A percentile compares a stretch with the other conserved stretches of the same genome.
Conservation (phyloP, 1,284 basidiomycete genomes). For the Caloboletus inedulis region DNA sequence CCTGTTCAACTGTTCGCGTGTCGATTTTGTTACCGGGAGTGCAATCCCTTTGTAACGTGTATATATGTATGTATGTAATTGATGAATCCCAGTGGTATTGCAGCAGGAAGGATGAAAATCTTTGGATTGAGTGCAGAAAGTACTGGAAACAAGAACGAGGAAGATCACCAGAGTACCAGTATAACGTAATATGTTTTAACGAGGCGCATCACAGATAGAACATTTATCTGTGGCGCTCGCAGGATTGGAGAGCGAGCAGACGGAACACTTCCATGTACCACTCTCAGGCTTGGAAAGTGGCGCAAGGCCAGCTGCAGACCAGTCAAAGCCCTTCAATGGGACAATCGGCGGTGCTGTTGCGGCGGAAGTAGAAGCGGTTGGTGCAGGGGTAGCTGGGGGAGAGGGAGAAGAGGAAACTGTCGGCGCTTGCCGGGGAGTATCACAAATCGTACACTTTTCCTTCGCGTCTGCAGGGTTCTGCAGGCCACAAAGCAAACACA, state of each 20-base stretch:
- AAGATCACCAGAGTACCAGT: slow-evolving; percentile 14
- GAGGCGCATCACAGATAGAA: slow-evolving; percentile 39
- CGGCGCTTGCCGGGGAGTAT: slow-evolving; percentile 34
- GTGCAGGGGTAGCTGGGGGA: slow-evolving; percentile 4
- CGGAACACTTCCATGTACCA: slow-evolving; percentile 43
- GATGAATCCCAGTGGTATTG: background rate
- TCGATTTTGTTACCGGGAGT: background rate
- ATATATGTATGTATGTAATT: slow-evolving; percentile 8
- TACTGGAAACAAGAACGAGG: slow-evolving; percentile 8
- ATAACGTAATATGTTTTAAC: slow-evolving; percentile 21
- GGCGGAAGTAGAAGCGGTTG: background rate
- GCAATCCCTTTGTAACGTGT: background rate
- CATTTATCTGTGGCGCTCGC: slow-evolving; percentile 37
- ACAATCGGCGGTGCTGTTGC: slow-evolving; percentile 5
- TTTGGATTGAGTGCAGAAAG: slow-evolving; percentile 1
- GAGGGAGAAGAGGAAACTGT: slow-evolving; percentile 15
- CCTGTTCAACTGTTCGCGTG: background rate
- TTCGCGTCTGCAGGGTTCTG: slow-evolving; percentile 43
- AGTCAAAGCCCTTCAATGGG: slow-evolving; percentile 44
- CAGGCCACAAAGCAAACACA: slow-evolving; percentile 45
- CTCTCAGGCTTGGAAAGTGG: slow-evolving; percentile 32
- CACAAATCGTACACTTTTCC: slow-evolving; percentile 53
- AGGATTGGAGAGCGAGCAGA: slow-evolving; percentile 42
- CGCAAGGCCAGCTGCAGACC: slow-evolving; percentile 50
- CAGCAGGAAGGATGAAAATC: background rate